Evolutionary conservation across 2,329 filamentous ascomycete species (phyloP), one percentile per base, ranked within the genome.

Genomic region (Lachnellula cervina): DNA sequence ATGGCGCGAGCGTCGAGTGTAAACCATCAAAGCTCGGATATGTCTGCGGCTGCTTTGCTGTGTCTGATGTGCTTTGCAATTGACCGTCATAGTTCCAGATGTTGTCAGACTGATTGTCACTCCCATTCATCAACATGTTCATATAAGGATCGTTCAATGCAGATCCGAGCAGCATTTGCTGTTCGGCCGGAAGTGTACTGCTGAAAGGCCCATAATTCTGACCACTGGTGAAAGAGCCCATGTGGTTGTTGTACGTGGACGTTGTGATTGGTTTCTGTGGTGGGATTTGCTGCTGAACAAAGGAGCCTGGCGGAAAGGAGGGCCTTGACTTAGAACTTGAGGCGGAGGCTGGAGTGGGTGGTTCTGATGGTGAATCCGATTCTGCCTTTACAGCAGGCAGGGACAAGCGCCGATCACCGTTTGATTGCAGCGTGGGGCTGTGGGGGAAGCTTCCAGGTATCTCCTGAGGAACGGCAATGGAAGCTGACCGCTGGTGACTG

Each of bases 91-190:
- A 56, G 35, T 59, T 49, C 47, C 55, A 62, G 13, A 42, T 55
- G 47, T 55, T 61, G 23, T 71, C 74, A 11, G 50, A 38, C 5
- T 56, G 9, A 23, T 47, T 32, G 25, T 44, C 37, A 21, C 45
- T 55, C 17, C 74, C 74, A 25, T 69, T 68, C 75, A 79, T 79
- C 56, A 79, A 70, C 59, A 74, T 70, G 40, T 73, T 64, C 19
- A 73, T 74, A 53, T 72, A 68, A 3, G 75, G 72, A 57, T 80
- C 75, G 32, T 71, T 73, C 2, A 70, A 68, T 0, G 70, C 68
- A 2, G 72, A 70, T 16, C 76, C 78, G 5, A 83, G 69, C 17
- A 83, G 69, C 63, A 79, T 77, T 65, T 82, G 79, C 1, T 78
- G 73, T 60, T 83, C 77, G 4, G 75, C 67, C 21, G 80, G 79